Evolutionary conservation across 2,329 filamentous ascomycete species (phyloP).

Genomic region (Nemania sp.): DNA sequence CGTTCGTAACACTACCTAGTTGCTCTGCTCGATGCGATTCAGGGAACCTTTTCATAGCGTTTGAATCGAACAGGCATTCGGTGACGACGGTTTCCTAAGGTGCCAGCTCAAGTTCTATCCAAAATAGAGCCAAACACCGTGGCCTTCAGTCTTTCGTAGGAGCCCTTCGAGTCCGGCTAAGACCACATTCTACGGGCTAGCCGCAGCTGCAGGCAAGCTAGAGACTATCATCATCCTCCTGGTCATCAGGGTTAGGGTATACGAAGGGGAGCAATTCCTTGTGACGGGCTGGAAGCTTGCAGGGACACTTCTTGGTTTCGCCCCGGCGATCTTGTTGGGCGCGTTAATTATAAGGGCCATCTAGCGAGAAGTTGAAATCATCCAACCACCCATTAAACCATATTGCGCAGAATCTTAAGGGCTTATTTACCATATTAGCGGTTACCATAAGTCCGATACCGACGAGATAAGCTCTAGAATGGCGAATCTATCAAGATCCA

Average conservation of each 20-base stretch:
- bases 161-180: constrained; percentile 74
- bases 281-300: constrained; percentile 28
- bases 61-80: constrained; percentile 41
- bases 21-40: constrained; percentile 44
- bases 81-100: constrained; percentile 63
- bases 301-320: constrained; percentile 41
- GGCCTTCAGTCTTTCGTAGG: constrained; percentile 73
- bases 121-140: constrained; percentile 72
- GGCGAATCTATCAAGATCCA: background rate
- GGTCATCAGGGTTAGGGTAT: constrained; percentile 53
- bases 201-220: constrained; percentile 69
- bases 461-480: background rate
- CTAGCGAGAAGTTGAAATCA: constrained; percentile 37
- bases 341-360: constrained; percentile 44
- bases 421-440: constrained; percentile 7
- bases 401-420: constrained; percentile 41
- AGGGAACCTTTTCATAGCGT: constrained; percentile 45
- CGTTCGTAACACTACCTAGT: constrained; percentile 44
- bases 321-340: constrained; percentile 43
- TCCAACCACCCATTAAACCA: constrained; percentile 39
- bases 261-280: constrained; percentile 13
- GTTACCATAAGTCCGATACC: background rate
- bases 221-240: constrained; percentile 66
- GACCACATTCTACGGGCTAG: constrained; percentile 72
- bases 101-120: constrained; percentile 66